These are phyloP conservation scores for Leptographium radiaticola DNA, from an alignment of 2,329 filamentous ascomycete genomes.

Conservation along the genomic window DNA sequence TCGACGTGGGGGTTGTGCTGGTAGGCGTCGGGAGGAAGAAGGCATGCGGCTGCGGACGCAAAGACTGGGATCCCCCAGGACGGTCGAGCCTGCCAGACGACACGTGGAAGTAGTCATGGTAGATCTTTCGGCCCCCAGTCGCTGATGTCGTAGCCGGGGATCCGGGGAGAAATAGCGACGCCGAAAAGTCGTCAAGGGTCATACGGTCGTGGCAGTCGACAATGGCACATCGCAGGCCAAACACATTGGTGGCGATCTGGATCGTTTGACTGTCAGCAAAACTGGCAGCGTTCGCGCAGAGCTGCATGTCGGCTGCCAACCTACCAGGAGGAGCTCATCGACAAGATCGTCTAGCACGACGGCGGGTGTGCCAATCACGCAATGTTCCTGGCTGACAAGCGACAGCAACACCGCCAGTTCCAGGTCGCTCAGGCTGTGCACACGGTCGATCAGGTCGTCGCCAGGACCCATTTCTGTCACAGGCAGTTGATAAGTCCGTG, in stretches of 20 bases:
- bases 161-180: conserved; percentile 47
- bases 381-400: conserved; percentile 72
- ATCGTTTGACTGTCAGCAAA: neutral
- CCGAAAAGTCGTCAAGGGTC: conserved; percentile 69
- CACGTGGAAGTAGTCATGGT: conserved; percentile 14
- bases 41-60: neutral
- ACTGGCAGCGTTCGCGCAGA: neutral
- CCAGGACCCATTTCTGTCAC: neutral
- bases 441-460: conserved; percentile 49
- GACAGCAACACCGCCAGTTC: conserved; percentile 78
- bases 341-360: conserved; percentile 53
- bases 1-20: conserved; percentile 11
- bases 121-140: conserved; percentile 2
- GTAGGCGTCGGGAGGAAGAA: neutral
- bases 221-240: conserved; percentile 56
- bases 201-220: conserved; percentile 61
- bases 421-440: conserved; percentile 72
- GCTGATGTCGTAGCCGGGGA: conserved; percentile 13
- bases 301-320: neutral
- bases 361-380: conserved; percentile 64
- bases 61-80: neutral
- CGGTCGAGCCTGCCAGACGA: neutral
- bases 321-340: conserved; percentile 59
- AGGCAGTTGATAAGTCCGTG: neutral
- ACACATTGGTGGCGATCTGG: conserved; percentile 55